Evolutionary conservation across 2,329 filamentous ascomycete species (phyloP).

Genomic region (Fusarium gaditjirri): DNA sequence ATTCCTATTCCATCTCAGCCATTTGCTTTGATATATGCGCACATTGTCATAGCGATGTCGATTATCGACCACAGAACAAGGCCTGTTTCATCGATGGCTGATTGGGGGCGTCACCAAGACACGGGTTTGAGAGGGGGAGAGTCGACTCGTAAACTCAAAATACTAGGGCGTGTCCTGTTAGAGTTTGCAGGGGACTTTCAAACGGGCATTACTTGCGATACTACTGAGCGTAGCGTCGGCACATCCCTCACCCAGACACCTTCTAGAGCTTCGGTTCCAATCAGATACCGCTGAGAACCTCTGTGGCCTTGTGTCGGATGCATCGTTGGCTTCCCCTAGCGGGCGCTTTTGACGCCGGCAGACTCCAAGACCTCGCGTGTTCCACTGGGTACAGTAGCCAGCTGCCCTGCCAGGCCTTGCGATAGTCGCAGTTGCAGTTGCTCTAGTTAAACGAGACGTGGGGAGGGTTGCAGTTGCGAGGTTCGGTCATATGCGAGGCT

Average conservation of each 20-base stretch:
- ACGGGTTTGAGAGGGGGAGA: not conserved
- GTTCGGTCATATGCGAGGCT: constrained; percentile 7
- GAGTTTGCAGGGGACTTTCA: constrained; percentile 10
- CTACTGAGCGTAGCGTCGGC: constrained; percentile 16
- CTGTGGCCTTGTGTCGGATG: constrained; percentile 22
- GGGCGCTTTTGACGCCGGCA: constrained; percentile 9
- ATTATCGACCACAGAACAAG: not conserved
- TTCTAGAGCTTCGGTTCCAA: constrained; percentile 1
- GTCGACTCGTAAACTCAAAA: not conserved
- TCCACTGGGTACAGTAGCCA: not conserved
- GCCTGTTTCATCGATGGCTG: not conserved
- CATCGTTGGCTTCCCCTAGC: constrained; percentile 29
- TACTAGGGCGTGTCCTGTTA: not conserved
- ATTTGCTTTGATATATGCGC: not conserved
- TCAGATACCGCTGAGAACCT: constrained; percentile 14
- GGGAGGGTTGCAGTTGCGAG: not conserved
- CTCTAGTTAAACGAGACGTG: not conserved
- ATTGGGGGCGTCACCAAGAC: not conserved
- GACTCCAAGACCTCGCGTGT: not conserved
- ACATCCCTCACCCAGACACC: constrained; percentile 24
- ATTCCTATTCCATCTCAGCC: not conserved
- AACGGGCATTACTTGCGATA: not conserved
- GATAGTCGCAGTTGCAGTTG: not conserved
- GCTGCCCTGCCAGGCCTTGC: not conserved
- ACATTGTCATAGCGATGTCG: constrained; percentile 4